Evolutionary conservation across 306 rosid genomes (phyloP), one percentile per base, ranked within the genome.

Genomic region (Casuarina equisetifolia): DNA sequence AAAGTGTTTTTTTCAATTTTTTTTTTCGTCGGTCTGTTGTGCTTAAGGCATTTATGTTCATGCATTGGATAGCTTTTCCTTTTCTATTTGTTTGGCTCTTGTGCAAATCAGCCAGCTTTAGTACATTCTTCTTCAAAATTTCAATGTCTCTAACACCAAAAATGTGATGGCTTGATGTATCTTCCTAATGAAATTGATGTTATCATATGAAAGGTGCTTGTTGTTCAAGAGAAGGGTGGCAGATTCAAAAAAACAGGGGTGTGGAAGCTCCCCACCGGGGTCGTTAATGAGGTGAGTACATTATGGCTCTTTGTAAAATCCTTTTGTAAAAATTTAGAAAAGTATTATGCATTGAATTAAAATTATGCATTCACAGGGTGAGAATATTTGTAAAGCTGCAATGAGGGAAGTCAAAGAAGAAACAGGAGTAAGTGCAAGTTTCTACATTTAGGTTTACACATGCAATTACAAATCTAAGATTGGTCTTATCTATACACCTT

Each of bases 211-310:
- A 46, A 93, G 97, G 70, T 92, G 74, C 96, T 94, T 20, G 98
- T 90, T 32, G 97, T 94, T 83, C 97, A 89, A 38, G 98, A 94
- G 81, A 76, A 51, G 17, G 74, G 52, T 62, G 98, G 98, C 10
- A 74, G 70, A 80, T 90, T 90, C 81, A 89, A 79, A 43, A 89
- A 89, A 19, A 78, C 51, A 45, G 98, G 91, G 17, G n/a, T 90
- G 42, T 94, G 98, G 98, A 94, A 94, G 81, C 55, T 92, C 78
- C 98, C 98, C 9, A 92, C 97, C 48, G 97, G 98, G 49, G 89
- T 80, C 53, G 91, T 88, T 53, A 80, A 90, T 76, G 97, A 89
- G 81, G 98, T 92, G 78, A 84, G 82, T 51, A 62, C 76, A 25
- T 39, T 25, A 19, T 52, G 51, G n/a, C 17, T 45, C 64, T 15